Percentiles rank a stretch among this genome's conserved stretches.
Conservation (phyloP, 345 rosid genomes). For the Sonneratia caseolaris region DNA sequence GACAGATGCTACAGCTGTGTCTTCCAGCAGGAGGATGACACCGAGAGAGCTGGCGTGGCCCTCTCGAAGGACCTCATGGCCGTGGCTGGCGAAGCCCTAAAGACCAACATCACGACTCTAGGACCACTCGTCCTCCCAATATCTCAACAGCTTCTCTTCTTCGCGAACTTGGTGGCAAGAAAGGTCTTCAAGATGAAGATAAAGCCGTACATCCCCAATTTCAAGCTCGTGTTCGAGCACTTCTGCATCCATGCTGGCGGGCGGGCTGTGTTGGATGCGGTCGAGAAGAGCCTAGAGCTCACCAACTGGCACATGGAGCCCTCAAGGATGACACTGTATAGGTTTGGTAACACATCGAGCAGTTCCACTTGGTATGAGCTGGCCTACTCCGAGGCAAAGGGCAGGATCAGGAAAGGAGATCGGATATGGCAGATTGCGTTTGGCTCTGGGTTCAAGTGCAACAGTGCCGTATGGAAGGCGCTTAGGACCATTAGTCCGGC, state of each 20-base stretch:
- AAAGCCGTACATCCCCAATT: constrained; percentile 51
- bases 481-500: constrained; percentile 29
- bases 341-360: constrained; percentile 67
- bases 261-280: constrained; percentile 51
- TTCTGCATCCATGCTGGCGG: constrained; percentile 63
- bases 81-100: constrained; percentile 54
- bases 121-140: too few relatives aligned
- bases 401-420: constrained; percentile 50
- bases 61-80: constrained; percentile 51
- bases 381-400: constrained; percentile 35
- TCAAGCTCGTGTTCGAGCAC: constrained; percentile 22
- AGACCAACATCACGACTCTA: too few relatives aligned
- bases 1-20: constrained; percentile 41
- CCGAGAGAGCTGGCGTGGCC: constrained; percentile 23
- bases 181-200: constrained; percentile 35
- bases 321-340: constrained; percentile 67
- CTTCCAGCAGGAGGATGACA: constrained; percentile 43
- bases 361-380: constrained; percentile 38
- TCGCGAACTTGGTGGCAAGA: constrained; percentile 24
- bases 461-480: constrained; percentile 50
- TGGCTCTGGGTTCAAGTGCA: constrained; percentile 73
- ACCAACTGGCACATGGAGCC: constrained; percentile 67
- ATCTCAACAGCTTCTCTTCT: constrained; percentile 25
- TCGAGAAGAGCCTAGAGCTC: constrained; percentile 49
- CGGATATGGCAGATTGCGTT: constrained; percentile 66